These are phyloP conservation scores for Capsella bursapastoris DNA, from an alignment of 345 rosid genomes.

Conservation along the genomic window DNA sequence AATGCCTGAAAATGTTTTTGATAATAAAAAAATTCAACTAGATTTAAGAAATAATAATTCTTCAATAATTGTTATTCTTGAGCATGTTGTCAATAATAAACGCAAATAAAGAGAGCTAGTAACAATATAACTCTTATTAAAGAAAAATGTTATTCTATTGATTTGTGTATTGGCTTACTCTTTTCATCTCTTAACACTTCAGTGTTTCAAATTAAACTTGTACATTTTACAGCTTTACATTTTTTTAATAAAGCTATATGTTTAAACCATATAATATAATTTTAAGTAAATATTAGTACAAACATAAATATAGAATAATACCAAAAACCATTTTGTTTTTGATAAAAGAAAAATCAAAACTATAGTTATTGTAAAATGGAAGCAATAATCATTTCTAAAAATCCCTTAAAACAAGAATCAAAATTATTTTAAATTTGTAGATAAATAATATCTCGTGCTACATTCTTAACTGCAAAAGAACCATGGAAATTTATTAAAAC, in stretches of 20 bases:
- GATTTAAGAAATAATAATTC: no score
- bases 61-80: no score
- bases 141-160: background rate
- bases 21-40: no score
- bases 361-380: background rate
- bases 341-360: background rate
- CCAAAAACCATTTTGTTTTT: background rate
- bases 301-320: background rate
- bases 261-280: background rate
- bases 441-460: conserved; percentile 16
- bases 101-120: background rate
- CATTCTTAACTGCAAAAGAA: conserved; percentile 26
- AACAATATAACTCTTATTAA: background rate
- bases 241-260: no score
- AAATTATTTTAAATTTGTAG: background rate
- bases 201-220: no score
- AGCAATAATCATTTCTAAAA: background rate
- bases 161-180: background rate
- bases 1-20: background rate
- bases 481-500: background rate
- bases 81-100: background rate
- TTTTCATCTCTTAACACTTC: background rate
- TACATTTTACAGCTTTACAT: no score
- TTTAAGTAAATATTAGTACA: background rate
- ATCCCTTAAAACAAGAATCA: background rate